Conservation (phyloP, 192 early-diverging fungal genomes). For the Coemansia sp. region DNA sequence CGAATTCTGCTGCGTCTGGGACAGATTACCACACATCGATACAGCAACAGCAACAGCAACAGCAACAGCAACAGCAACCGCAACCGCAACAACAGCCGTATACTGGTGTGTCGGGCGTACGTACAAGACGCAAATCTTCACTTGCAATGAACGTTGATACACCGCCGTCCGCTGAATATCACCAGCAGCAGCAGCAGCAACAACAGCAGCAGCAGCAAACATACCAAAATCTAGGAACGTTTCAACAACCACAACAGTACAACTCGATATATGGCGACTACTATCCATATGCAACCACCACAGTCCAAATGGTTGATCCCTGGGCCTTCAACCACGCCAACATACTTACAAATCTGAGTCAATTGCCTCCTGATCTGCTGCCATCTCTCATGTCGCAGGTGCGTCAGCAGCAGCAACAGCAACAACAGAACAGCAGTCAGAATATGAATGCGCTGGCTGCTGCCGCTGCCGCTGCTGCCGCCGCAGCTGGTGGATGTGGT, state of each 20-base stretch:
- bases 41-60: conserved; percentile 1
- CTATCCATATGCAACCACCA: conserved; percentile 40
- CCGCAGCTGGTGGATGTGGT: conserved; percentile 1
- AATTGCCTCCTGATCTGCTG: conserved; percentile 46
- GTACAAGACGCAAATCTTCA: conserved; percentile 30
- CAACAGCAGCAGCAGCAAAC: conserved; percentile 13
- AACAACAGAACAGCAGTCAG: conserved; percentile 12
- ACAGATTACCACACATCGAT: background rate
- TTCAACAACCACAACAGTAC: background rate
- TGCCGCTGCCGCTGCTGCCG: conserved; percentile 25
- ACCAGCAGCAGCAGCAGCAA: conserved; percentile 8
- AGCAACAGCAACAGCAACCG: no score
- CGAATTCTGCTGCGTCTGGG: background rate
- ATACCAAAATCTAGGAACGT: conserved; percentile 2
- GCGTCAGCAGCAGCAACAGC: conserved; percentile 17
- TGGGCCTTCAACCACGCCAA: conserved; percentile 48
- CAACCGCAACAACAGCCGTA: background rate
- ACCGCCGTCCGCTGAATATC: conserved; percentile 9
- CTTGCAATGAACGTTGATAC: conserved; percentile 44
- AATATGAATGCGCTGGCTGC: conserved; percentile 37
- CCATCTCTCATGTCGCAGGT: conserved; percentile 35
- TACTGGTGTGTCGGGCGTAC: background rate
- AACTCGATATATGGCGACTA: conserved; percentile 22
- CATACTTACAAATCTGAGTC: conserved; percentile 40
- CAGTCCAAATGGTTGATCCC: conserved; percentile 48